A percentile compares a stretch with the other conserved stretches of the same genome.
These are phyloP conservation scores for Amanita fuliginea DNA, from an alignment of 768 basidiomycete species.

Conservation along the genomic window DNA sequence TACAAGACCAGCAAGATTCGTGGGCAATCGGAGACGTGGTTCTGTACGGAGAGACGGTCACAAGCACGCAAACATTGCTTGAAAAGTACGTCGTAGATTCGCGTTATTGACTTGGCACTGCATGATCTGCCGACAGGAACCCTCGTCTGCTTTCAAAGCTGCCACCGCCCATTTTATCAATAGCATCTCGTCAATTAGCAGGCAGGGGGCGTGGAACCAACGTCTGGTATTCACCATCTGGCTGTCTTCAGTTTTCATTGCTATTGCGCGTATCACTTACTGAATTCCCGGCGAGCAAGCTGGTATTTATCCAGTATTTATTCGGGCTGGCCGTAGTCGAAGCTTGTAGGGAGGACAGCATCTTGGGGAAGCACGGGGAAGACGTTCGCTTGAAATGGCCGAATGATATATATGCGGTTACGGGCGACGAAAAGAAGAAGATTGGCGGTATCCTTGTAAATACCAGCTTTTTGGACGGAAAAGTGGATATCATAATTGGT, in stretches of 20 bases:
- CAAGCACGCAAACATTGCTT: slow-evolving; percentile 91
- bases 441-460: slow-evolving; percentile 90
- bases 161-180: slow-evolving; percentile 67
- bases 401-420: slow-evolving; percentile 82
- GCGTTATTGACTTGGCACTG: neutral
- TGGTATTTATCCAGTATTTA: slow-evolving; percentile 93
- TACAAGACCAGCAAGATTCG: slow-evolving; percentile 11
- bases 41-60: slow-evolving; percentile 81
- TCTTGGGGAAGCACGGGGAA: slow-evolving; percentile 42
- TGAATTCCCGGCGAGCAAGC: slow-evolving; percentile 42
- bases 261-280: slow-evolving; percentile 49
- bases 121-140: slow-evolving; percentile 41
- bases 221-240: slow-evolving; percentile 85
- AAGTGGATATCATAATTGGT: slow-evolving; percentile 78
- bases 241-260: slow-evolving; percentile 80
- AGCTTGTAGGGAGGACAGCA: slow-evolving; percentile 52
- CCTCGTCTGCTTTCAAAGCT: slow-evolving; percentile 55
- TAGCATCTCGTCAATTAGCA: slow-evolving; percentile 80
- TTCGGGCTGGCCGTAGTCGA: slow-evolving; percentile 84
- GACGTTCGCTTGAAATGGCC: slow-evolving; percentile 89
- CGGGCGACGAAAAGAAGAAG: slow-evolving; percentile 52
- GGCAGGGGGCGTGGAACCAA: slow-evolving; percentile 87
- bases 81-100: slow-evolving; percentile 60
- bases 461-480: slow-evolving; percentile 65
- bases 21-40: slow-evolving; percentile 70